Percentiles rank a stretch among this genome's conserved stretches.
phyloP scores from a whole-genome alignment of 768 basidiomycete species.

The Trametopsis cervina region DNA sequence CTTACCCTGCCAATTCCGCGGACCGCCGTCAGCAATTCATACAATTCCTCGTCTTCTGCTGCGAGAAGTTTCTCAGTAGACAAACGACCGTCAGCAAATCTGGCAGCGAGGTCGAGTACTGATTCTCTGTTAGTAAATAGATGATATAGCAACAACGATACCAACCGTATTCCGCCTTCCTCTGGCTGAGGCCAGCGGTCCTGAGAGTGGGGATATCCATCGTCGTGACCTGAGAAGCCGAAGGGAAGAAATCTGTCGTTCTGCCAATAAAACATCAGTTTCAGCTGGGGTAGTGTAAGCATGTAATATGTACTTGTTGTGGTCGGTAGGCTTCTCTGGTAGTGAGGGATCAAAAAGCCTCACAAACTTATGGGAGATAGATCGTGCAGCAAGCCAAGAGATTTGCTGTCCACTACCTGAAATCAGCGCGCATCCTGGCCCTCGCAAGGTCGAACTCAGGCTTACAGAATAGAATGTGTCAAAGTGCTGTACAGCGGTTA shows the following conservation, averaged over 20 bases:
- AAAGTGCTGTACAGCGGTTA: slow-evolving; percentile 29
- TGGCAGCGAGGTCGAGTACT: slow-evolving; percentile 75
- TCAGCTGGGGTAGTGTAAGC: background rate
- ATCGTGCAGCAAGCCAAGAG: slow-evolving; percentile 80
- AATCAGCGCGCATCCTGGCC: background rate
- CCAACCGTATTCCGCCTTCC: slow-evolving; percentile 90
- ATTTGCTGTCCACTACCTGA: slow-evolving; percentile 64
- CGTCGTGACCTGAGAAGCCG: slow-evolving; percentile 57
- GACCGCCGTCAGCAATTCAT: slow-evolving; percentile 68
- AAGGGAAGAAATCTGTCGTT: slow-evolving; percentile 47
- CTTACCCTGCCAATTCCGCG: slow-evolving; percentile 69
- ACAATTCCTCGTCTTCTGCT: slow-evolving; percentile 71
- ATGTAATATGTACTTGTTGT: slow-evolving; percentile 28
- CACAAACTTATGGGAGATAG: slow-evolving; percentile 75
- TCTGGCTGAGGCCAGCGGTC: slow-evolving; percentile 67
- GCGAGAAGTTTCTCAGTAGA: slow-evolving; percentile 63
- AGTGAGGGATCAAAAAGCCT: slow-evolving; percentile 68
- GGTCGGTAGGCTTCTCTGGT: slow-evolving; percentile 57
- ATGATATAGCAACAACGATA: too few relatives aligned
- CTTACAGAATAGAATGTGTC: slow-evolving; percentile 8
- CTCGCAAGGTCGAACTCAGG: background rate
- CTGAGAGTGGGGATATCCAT: slow-evolving; percentile 54
- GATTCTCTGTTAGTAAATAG: too few relatives aligned
- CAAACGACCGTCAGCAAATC: slow-evolving; percentile 77
- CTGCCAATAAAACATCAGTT: slow-evolving; percentile 3